Conservation (phyloP, 2,329 filamentous ascomycete species). For the Ophiostoma novo-ulmi region DNA sequence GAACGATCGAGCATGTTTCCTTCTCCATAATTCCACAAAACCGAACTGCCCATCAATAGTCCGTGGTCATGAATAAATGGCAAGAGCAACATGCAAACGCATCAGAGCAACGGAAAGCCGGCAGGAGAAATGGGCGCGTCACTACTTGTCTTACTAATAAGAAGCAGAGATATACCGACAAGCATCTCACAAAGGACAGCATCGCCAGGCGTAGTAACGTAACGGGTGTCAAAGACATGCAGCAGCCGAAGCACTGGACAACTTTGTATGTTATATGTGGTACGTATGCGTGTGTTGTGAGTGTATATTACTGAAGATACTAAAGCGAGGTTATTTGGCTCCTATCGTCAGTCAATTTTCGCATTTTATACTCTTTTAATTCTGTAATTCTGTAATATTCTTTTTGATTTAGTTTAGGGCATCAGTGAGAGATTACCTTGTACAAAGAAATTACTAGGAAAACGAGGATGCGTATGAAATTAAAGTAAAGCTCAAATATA, state of each 20-base stretch:
- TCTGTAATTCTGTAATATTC: too few species aligned
- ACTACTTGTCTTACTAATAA: background rate
- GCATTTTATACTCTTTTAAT: too few species aligned
- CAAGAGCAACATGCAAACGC: background rate
- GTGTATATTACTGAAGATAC: too few species aligned
- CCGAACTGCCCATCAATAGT: background rate
- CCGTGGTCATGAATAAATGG: background rate
- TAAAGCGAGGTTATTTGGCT: too few species aligned
- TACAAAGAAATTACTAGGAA: too few species aligned
- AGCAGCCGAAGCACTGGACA: constrained; percentile 3
- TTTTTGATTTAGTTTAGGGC: too few species aligned
- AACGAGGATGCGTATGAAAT: too few species aligned
- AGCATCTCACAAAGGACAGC: background rate
- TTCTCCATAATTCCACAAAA: background rate
- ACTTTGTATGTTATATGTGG: background rate
- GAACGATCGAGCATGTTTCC: background rate
- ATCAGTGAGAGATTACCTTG: too few species aligned
- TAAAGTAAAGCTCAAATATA: too few species aligned
- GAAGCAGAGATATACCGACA: background rate
- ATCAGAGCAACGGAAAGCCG: constrained; percentile 9
- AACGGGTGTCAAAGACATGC: constrained; percentile 1
- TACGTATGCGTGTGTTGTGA: background rate
- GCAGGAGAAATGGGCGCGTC: background rate
- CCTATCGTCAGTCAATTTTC: too few species aligned
- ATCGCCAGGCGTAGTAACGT: constrained; percentile 7